A percentile compares a stretch with the other conserved stretches of the same genome.
Evolutionary conservation across 176 grass and related monocot species (phyloP).

Genomic region (Olyra latifolia): DNA sequence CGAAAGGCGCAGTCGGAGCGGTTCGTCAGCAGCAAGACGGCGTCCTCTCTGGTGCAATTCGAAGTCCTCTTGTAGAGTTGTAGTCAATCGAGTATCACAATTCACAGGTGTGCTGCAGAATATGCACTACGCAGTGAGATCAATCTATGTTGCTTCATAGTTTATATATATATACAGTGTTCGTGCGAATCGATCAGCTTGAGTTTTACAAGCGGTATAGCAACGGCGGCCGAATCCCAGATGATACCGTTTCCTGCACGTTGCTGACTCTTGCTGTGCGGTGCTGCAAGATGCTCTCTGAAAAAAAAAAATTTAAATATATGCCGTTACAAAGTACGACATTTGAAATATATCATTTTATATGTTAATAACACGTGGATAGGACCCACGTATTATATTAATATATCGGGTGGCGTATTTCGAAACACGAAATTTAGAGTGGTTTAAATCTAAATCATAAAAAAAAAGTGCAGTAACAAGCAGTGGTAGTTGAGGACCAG

Average conservation of each 20-base stretch:
- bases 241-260: not conserved
- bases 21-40: slow-evolving; percentile 36
- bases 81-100: not conserved
- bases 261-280: not conserved
- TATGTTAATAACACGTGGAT: too few species aligned
- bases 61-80: slow-evolving; percentile 35
- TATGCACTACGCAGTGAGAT: not conserved
- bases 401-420: too few species aligned
- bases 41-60: slow-evolving; percentile 32
- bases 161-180: not conserved
- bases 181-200: not conserved
- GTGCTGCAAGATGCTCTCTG: too few species aligned
- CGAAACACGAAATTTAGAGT: too few species aligned
- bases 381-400: too few species aligned
- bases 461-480: not conserved
- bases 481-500: not conserved
- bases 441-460: too few species aligned
- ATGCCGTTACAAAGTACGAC: too few species aligned
- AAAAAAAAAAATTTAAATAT: too few species aligned
- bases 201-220: not conserved
- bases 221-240: too few species aligned
- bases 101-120: not conserved
- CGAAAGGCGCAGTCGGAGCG: slow-evolving; percentile 46
- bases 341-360: too few species aligned
- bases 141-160: not conserved